Evolutionary conservation across 2,329 filamentous ascomycete species (phyloP).

Genomic region (Talaromyces sp.): DNA sequence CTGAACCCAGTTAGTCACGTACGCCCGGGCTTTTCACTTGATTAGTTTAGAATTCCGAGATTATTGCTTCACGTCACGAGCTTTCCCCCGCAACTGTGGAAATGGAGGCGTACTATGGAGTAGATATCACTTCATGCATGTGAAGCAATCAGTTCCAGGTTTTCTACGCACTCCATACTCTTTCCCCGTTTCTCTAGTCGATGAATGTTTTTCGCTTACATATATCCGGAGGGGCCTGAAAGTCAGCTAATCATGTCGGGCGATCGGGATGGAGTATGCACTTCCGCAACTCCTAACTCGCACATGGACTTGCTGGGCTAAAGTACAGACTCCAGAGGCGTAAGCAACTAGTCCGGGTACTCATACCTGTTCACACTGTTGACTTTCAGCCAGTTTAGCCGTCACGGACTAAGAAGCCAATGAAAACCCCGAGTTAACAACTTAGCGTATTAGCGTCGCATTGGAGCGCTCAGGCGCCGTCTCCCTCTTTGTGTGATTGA

Average conservation of each 20-base stretch:
- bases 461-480: constrained; percentile 1
- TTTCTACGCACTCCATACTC: background rate
- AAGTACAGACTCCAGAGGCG: background rate
- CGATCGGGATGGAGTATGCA: background rate
- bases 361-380: background rate
- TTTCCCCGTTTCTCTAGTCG: background rate
- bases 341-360: background rate
- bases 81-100: background rate
- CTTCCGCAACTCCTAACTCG: background rate
- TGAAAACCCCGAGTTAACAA: background rate
- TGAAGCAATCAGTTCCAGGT: background rate
- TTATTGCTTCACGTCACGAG: background rate
- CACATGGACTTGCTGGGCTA: background rate
- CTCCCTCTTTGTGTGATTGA: background rate
- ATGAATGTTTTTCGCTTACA: background rate
- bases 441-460: background rate
- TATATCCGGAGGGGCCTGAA: background rate
- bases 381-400: background rate
- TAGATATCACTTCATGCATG: background rate
- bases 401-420: constrained; percentile 2
- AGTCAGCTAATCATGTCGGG: background rate
- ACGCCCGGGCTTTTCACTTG: background rate
- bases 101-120: background rate
- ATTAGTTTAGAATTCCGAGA: background rate
- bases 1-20: background rate